Evolutionary conservation across 2,329 filamentous ascomycete species (phyloP).

Genomic region (Alternaria rosae): DNA sequence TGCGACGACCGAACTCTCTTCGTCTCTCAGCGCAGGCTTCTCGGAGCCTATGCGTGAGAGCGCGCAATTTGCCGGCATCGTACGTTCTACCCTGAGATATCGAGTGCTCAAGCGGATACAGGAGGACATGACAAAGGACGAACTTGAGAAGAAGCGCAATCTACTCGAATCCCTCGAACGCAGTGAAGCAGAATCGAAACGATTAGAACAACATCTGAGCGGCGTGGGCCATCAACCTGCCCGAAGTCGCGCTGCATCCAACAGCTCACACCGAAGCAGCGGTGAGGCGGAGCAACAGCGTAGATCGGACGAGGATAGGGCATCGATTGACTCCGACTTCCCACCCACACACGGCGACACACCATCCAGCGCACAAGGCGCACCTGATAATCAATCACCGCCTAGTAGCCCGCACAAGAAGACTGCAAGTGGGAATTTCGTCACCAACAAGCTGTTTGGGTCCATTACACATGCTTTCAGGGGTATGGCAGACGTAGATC

Average conservation of each 20-base stretch:
- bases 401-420: constrained; percentile 70
- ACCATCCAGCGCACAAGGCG: constrained; percentile 73
- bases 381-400: constrained; percentile 55
- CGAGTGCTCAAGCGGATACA: constrained; percentile 93
- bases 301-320: constrained; percentile 74
- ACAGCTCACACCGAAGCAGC: constrained; percentile 57
- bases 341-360: constrained; percentile 84
- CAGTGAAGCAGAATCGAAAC: constrained; percentile 89
- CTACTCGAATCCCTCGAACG: constrained; percentile 88
- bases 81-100: constrained; percentile 86
- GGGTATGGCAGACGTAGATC: constrained; percentile 94
- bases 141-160: constrained; percentile 83
- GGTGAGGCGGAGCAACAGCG: constrained; percentile 43
- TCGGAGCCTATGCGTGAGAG: constrained; percentile 98
- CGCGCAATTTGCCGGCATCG: constrained; percentile 94
- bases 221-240: constrained; percentile 70
- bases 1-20: constrained; percentile 88
- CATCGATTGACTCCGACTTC: constrained; percentile 95
- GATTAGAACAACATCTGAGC: constrained; percentile 91
- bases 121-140: constrained; percentile 95
- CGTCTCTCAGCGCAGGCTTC: constrained; percentile 88
- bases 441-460: constrained; percentile 92
- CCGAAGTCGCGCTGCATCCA: constrained; percentile 72
- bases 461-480: constrained; percentile 95
- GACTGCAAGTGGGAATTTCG: constrained; percentile 79